Base-by-base conservation (phyloP, 2,329 filamentous ascomycete genomes). In the Seiridium cupressi region DNA sequence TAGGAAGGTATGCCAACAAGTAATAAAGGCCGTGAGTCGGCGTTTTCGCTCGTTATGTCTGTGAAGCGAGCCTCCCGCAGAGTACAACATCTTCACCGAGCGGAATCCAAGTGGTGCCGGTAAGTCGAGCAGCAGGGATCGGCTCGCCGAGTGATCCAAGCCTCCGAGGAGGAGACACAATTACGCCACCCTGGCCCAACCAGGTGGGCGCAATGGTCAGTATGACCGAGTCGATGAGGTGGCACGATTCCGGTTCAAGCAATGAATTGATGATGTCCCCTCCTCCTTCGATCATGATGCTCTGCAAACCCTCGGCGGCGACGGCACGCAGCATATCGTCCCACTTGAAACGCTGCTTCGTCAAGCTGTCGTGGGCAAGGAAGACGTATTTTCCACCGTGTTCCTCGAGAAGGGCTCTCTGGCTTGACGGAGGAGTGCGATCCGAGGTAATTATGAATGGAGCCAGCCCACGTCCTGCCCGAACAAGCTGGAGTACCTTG, bases 281-380 rank as follows among this genome's bases (percentile, higher is more conserved):
- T 9, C 94, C 94, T 0, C 94, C 94, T 73, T 98, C 94, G 54
- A 98, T 83, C 94, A 97, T 97, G 60, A 97, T 81, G 70, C 92
- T 97, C 57, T 76, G 74, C 49, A 97, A 77, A 1, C 87, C 87
- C 66, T 90, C 81, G 1, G 71, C 72, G 40, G 68, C 65, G n/a
- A 96, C 73, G 3, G 79, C 77, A 18, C 74, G 74, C 36, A 96
- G 75, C 13, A 96, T 82, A 46, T 81, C 79, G 9, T 73, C 73
- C 92, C 92, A 96, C 18, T 79, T 74, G 63, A 90, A 81, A 59
- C 80, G 36, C 38, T 38, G 38, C 5, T 47, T 13, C 3, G 3
- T 26, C 18, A 44, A 3, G 38, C 5, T 10, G 31, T 31, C 34
- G 13, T 11, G 58, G 13, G 64, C 63, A 5, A 86, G 60, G 7